phyloP scores from a whole-genome alignment of 768 basidiomycete species.

The Jaapia argillacea region DNA sequence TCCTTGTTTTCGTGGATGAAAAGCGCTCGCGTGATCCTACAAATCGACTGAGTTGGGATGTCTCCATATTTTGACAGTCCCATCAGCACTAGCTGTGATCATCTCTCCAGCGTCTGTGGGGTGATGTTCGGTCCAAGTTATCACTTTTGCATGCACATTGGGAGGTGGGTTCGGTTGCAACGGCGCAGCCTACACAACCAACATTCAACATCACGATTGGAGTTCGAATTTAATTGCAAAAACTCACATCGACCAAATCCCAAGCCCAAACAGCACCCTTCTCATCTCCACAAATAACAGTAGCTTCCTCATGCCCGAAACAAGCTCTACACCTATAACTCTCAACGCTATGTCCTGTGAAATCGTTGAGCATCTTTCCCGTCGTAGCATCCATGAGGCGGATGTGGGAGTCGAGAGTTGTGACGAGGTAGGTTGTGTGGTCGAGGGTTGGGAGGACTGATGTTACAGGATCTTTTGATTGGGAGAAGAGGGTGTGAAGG shows the following conservation, averaged over 20 bases:
- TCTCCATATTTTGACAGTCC: conserved; percentile 85
- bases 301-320: conserved; percentile 78
- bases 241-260: conserved; percentile 81
- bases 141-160: conserved; percentile 70
- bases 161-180: conserved; percentile 66
- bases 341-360: conserved; percentile 64
- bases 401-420: conserved; percentile 76
- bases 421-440: conserved; percentile 68
- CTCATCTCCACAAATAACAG: conserved; percentile 84
- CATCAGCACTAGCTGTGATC: conserved; percentile 86
- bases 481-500: not conserved
- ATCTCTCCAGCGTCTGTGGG: conserved; percentile 75
- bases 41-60: no score
- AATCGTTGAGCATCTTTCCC: conserved; percentile 81
- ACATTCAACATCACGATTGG: conserved; percentile 5
- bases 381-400: conserved; percentile 78
- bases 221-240: conserved; percentile 6
- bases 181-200: not conserved
- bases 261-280: conserved; percentile 84
- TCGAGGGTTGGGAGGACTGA: conserved; percentile 76
- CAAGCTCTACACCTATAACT: conserved; percentile 74
- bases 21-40: no score
- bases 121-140: conserved; percentile 91
- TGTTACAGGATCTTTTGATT: conserved; percentile 70
- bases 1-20: no score